These are phyloP conservation scores for Paramecium bursaria DNA, from an alignment of 73 alveolate species.

Conservation along the genomic window DNA sequence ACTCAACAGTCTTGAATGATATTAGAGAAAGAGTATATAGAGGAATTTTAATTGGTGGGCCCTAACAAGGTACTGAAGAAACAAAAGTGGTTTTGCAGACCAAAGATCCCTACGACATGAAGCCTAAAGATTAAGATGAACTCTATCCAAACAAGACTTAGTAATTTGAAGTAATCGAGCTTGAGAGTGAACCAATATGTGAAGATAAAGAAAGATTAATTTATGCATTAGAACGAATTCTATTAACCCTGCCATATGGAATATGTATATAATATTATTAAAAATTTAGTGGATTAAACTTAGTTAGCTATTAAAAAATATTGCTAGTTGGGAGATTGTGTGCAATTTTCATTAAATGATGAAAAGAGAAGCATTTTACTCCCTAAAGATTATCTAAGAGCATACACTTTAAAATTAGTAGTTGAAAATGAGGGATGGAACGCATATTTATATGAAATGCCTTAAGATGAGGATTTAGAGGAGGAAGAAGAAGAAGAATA, in stretches of 20 bases:
- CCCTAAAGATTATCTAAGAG: conserved; percentile 1
- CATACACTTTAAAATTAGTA: conserved; percentile 1
- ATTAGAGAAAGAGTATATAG: background rate
- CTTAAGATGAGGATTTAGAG: conserved; percentile 20
- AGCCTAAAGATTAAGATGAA: too few species aligned
- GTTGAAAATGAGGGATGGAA: conserved; percentile 52
- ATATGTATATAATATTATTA: too few species aligned
- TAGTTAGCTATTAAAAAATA: conserved; percentile 36
- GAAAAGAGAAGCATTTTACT: conserved; percentile 1
- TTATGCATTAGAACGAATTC: conserved; percentile 28
- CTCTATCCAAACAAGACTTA: too few species aligned
- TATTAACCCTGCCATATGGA: conserved; percentile 10
- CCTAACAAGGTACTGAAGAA: background rate
- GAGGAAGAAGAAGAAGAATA: conserved; percentile 53
- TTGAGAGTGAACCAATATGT: conserved; percentile 25
- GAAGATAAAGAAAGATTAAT: conserved; percentile 15
- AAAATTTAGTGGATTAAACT: background rate
- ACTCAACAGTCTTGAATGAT: conserved; percentile 34
- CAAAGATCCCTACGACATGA: too few species aligned
- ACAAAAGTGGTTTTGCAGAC: too few species aligned
- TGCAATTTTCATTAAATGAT: conserved; percentile 31
- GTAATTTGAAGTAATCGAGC: too few species aligned
- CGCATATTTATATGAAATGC: conserved; percentile 56
- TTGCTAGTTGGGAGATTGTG: conserved; percentile 59
- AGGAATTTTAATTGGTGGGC: conserved; percentile 42